These are phyloP conservation scores for Penstemon eatonii DNA, from an alignment of 257 asterid genomes.

Conservation along the genomic window DNA sequence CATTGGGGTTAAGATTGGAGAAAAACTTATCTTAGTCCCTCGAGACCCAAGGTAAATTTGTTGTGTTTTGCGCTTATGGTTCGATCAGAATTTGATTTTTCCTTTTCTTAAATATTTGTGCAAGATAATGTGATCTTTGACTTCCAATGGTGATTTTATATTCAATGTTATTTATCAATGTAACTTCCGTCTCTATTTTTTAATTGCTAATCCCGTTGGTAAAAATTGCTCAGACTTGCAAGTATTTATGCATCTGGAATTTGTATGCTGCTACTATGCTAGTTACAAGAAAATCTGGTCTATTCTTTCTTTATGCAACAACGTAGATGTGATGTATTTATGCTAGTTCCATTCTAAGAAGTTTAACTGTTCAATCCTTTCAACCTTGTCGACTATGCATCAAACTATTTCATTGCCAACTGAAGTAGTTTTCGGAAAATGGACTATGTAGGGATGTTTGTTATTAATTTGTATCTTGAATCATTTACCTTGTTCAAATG, in stretches of 20 bases:
- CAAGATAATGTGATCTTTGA: too few species aligned
- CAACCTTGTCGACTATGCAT: not conserved
- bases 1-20: slow-evolving; percentile 74
- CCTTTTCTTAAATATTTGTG: too few species aligned
- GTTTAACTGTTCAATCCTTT: too few species aligned
- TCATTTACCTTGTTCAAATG: slow-evolving; percentile 16
- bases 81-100: slow-evolving; percentile 22
- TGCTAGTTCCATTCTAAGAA: too few species aligned
- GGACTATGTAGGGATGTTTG: not conserved
- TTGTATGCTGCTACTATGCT: too few species aligned
- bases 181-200: too few species aligned
- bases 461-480: slow-evolving; percentile 1
- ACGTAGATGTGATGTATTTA: too few species aligned
- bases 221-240: slow-evolving; percentile 1
- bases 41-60: slow-evolving; percentile 66
- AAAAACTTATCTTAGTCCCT: slow-evolving; percentile 67
- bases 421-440: not conserved
- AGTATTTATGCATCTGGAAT: not conserved
- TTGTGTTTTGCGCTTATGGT: slow-evolving; percentile 23
- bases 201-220: too few species aligned
- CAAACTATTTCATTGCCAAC: not conserved
- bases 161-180: too few species aligned
- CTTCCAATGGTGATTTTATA: too few species aligned
- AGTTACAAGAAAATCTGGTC: too few species aligned
- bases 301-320: too few species aligned